Base-by-base conservation (phyloP, 2,329 filamentous ascomycete genomes). In the Parastagonospora avenae region DNA sequence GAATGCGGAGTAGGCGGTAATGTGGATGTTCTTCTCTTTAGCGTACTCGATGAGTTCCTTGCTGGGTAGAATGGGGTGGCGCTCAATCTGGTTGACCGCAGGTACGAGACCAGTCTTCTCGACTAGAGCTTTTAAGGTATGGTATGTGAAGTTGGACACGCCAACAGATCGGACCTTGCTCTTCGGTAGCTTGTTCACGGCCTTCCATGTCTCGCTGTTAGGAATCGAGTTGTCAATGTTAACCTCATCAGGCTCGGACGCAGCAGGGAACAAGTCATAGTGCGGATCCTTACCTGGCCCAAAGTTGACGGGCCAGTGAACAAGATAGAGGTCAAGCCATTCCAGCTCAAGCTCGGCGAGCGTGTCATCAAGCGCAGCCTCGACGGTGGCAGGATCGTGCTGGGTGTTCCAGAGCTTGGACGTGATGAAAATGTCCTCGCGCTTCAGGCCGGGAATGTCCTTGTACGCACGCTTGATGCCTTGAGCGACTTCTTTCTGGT, bases 341-440 rank as follows among this genome's bases (percentile, higher is more conserved):
- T 92, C 91, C 54, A 95, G 74, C 57, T 88, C 87, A 86, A 90
- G 93, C 80, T 93, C 63, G 84, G 82, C 70, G 90, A 79, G 66
- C 83, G 88, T 80, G 54, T 84, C 82, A 51, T 94, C 79, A 76
- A 94, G 91, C 68, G 86, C 86, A 73, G 84, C 84, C 74, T 80
- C 82, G 68, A 93, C 91, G 62, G 82, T 81, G 41, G 62, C 62
- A 62, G 81, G 82, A 67, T 92, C 87, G 79, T 95, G 90, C 82
- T 92, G 94, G 60, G 87, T 87, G 79, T 92, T 92, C 91, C 91
- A 95, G 51, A 96, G 86, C 82, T 96, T 96, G 73, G 88, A 91
- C 55, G 92, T 93, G 50, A 68, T 66, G 54, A 70, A 70, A 41
- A 68, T 60, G 42, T 68, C 66, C 49, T 70, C 65, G 38, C 63